Evolutionary conservation across 768 basidiomycete genomes (phyloP), one percentile per base, ranked within the genome.

Genomic region (Amanita thiersii): DNA sequence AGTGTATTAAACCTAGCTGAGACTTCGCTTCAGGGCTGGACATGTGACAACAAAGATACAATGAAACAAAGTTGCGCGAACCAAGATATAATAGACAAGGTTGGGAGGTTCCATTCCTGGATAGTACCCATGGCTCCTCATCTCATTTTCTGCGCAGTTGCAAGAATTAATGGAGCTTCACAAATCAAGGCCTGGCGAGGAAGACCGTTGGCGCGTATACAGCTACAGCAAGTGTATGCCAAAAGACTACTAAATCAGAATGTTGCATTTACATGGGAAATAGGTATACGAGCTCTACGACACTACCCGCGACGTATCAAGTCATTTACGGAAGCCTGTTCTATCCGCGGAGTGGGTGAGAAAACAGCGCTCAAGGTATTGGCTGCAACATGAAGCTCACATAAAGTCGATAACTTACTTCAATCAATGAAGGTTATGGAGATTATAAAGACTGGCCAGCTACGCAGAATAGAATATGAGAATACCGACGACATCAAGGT

Each of bases 331-430:
- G 76, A 89, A 52, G 87, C 86, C 4, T 62, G 64, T 3, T 56
- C 61, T 4, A 71, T 91, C 31, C 58, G 54, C 4, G 79, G 81
- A 2, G 69, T 89, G 12, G 88, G 83, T 0, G 68, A 75, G 23
- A 89, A 83, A 59, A 89, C 87, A 0, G 86, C 84, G 3, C 53
- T 63, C 19, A 90, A 91, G 71, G 88, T 59, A 50, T n/a, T n/a
- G n/a, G 25, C 35, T 14, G 15, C 8, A 9, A 12, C 8, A 6
- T 31, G 31, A 44, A 14, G 9, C 18, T 37, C 15, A 17, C 26
- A 11, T 28, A 26, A 18, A 39, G 17, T 26, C 14, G 30, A 32
- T 28, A 39, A 35, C n/a, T 24, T 11, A 48, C n/a, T 19, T 30
- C 38, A 26, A 0, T 19, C 44, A 37, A 19, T 46, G 20, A 43